Evolutionary conservation across 805 yeast species (phyloP), one percentile per base, ranked within the genome.

Genomic region (Zygotorulaspora danielsina): DNA sequence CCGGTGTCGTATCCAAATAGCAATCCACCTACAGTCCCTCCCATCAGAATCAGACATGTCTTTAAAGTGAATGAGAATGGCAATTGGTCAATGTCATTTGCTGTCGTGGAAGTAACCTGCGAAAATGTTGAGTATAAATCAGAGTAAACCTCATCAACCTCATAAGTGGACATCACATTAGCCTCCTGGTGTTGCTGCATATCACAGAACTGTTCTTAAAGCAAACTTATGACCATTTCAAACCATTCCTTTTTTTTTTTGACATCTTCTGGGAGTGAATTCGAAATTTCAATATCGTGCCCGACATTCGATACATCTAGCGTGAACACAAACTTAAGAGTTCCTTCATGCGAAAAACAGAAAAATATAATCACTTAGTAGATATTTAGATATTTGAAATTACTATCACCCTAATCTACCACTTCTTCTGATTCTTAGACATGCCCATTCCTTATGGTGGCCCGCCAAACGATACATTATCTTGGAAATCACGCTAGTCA

Each of bases 1-100:
- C 82, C 83, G 9, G 83, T 78, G 50, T 78, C 82, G 52, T 76
- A 78, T 10, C 84, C 84, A 52, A 78, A 78, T 36, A 78, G 70
- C 36, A 74, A 67, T 3, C 83, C 82, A 40, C 82, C 81, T 38
- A 77, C 69, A 4, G 81, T 77, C 19, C 78, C 55, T 25, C 55
- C 53, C 2, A 45, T 27, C 22, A 55, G 46, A 16, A 53, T 52
- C 2, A 49, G 21, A 1, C 41, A 17, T 4, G 53, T 53, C 30
- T 49, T 40, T 11, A 49, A 24, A 10, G 51, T 57, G 3, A 58
- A n/a, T 3, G 46, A 45, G 27, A 50, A 54, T 6, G 58, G 59
- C 32, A 54, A 40, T 19, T 53, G 50, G 25, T 61, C 65, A n/a
- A 59, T 44, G 34, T 59, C 64, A 25, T 52, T 49, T 2, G 46